phyloP scores from a whole-genome alignment of 257 asterid genomes.

The Solanum etuberosum region DNA sequence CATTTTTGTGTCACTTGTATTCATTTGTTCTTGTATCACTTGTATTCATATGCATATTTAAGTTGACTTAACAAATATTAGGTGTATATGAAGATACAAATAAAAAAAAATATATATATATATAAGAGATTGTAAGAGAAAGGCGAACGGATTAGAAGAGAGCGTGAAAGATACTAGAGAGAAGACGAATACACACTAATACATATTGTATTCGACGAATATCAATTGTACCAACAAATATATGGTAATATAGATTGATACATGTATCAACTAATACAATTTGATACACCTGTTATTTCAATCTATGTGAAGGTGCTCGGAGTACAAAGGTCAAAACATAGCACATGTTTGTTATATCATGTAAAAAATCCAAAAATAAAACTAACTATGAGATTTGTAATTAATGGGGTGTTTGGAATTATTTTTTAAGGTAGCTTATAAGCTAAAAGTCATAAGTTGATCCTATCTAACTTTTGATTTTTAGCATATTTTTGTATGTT shows the following conservation, averaged over 20 bases:
- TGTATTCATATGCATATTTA: no score
- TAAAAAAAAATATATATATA: no score
- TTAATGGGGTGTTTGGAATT: not conserved
- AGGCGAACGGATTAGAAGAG: not conserved
- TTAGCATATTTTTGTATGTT: no score
- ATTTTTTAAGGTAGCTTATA: not conserved
- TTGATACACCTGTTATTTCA: no score
- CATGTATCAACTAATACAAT: not conserved
- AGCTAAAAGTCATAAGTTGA: not conserved
- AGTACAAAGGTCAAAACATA: not conserved
- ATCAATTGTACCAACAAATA: not conserved
- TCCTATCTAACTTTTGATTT: no score
- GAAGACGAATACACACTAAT: no score
- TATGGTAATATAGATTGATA: not conserved
- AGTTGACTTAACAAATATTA: not conserved
- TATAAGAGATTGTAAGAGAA: not conserved
- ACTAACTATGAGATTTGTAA: not conserved
- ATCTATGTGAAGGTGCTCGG: not conserved
- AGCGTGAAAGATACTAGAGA: not conserved
- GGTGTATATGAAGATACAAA: not conserved
- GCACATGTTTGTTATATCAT: not conserved
- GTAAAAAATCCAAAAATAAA: not conserved
- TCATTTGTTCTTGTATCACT: not conserved
- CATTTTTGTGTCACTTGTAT: not conserved
- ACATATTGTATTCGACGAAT: not conserved